Base-by-base conservation (phyloP, 176 grass and related monocot genomes). In the Rhipidocladum racemiflorum region DNA sequence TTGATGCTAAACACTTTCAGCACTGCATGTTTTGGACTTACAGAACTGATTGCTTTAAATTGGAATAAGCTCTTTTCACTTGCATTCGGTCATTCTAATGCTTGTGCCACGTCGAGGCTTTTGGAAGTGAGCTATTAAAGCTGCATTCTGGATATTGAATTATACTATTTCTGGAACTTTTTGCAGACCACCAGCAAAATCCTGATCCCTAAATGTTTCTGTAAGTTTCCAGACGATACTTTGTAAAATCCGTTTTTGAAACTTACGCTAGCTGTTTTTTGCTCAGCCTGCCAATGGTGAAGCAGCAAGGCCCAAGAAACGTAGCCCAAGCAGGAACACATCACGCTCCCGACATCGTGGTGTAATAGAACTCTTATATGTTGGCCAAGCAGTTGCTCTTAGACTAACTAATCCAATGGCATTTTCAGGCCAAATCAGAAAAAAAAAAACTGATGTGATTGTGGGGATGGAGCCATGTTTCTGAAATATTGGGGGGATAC, bases 161-260 rank as follows among this genome's bases (percentile, higher is more conserved):
- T 78, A 14, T 61, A 68, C 65, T 86, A 49, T 87, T 87, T 83
- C 74, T 87, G 68, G 61, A 89, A 75, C 50, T 77, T 74, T 90
- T 90, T 90, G 84, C 88, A 90, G 88, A 90, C 87, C 88, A 51
- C 66, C 67, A 67, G 76, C 88, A 56, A 90, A 70, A 84, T 90
- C 84, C 24, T 14, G 5, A 68, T 84, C 88, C 17, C 84, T 80
- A 61, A 38, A 44, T 21, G 38, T 50, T 28, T 84, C 75, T 62
- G 88, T 87, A 87, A 87, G 84, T 87, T 76, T 18, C 48, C 69
- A 34, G 56, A 34, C 9, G 7, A 32, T 68, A 6, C 20, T 56
- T 75, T 30, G 6, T 53, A n/a, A 21, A 44, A 42, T 40, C 36
- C 68, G 10, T 84, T n/a, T n/a, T n/a, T n/a, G n/a, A n/a, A n/a